Base-by-base conservation (phyloP, 2,329 filamentous ascomycete genomes). In the Fusarium denticulatum region DNA sequence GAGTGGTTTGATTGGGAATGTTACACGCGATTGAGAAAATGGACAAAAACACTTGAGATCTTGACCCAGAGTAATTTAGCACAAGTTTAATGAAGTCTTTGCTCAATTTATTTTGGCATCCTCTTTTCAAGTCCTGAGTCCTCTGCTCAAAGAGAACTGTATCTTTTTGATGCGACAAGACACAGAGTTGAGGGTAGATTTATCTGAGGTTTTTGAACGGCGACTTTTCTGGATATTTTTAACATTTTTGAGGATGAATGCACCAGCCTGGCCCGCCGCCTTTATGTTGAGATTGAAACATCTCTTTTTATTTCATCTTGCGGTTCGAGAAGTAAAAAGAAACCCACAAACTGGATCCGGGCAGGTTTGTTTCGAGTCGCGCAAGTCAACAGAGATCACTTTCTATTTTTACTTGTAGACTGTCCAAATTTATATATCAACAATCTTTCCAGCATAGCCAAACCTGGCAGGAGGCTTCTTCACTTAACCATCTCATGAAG, bases 241-340 rank as follows among this genome's bases (percentile, higher is more conserved):
- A 14, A 5, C 2, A 18, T 15, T 36, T 16, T 5, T 36, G 16
- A 36, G 16, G 9, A 36, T n/a, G 3, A 40, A 12, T 20, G 28
- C 22, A 20, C 15, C 4, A 12, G 15, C 12, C 6, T 34, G 8
- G 28, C 37, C 24, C 18, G 14, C 6, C 8, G 6, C 1, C 22
- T 40, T 2, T 12, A 7, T 15, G 22, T 15, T 16, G 16, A 26
- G 2, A 9, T 26, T 10, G 2, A 22, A 1, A 6, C 3, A 16
- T 1, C 15, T 15, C 8, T 34, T 20, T 7, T 6, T 18, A 18
- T 18, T 12, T 13, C 4, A 15, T 16, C 11, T 11, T 49, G 15
- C 5, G 5, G 1, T 6, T 18, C 3, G 16, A n/a, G 22, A 3
- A 16, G 10, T 14, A 10, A 15, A 9, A 2, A 36, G 15, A 9